Base-by-base conservation (phyloP, 2,329 filamentous ascomycete species). In the Aspergillus ruber region DNA sequence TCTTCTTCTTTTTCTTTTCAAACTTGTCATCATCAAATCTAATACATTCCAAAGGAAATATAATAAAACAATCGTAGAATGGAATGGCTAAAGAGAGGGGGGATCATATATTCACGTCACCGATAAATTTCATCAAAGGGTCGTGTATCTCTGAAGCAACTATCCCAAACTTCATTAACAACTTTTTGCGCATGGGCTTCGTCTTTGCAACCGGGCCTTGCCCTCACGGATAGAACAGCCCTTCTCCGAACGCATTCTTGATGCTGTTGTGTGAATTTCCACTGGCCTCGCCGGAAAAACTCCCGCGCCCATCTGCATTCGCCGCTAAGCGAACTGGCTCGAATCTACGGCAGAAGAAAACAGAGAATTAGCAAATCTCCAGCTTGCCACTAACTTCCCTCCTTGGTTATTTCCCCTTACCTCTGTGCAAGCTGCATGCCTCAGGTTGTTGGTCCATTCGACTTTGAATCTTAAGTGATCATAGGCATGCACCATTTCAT, bases 111-210 rank as follows among this genome's bases (percentile, higher is more conserved):
- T 39, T 39, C 10, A 4, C 25, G 10, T 29, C 59, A 76, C 63
- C 88, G 84, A 68, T 95, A 98, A 45, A 98, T 90, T 67, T 97
- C 91, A 67, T 97, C 90, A 70, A 98, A 98, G 2, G 93, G 93
- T 62, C 93, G 78, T 3, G 91, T 97, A 70, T 98, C 93, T 44
- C 81, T 75, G 67, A 95, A 98, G 69, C 93, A 98, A 60, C 90
- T 96, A 57, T 95, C 90, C 89, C 91, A 98, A n/a, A 98, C 93
- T 69, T 95, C 85, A 69, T 97, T 93, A 49, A 98, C 89, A 21
- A 94, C 84, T 71, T 86, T 88, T 44, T 82, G 80, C 3, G 93
- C 93, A 57, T 97, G 88, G 12, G 84, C 83, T 59, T 95, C 84
- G 68, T 95, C 87, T 67, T 87, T 88, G 64, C 90, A 93, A 42